Percentiles rank a stretch among this genome's conserved stretches.
phyloP scores from a whole-genome alignment of 1,284 basidiomycete genomes.

The Farysia itapuensis region DNA sequence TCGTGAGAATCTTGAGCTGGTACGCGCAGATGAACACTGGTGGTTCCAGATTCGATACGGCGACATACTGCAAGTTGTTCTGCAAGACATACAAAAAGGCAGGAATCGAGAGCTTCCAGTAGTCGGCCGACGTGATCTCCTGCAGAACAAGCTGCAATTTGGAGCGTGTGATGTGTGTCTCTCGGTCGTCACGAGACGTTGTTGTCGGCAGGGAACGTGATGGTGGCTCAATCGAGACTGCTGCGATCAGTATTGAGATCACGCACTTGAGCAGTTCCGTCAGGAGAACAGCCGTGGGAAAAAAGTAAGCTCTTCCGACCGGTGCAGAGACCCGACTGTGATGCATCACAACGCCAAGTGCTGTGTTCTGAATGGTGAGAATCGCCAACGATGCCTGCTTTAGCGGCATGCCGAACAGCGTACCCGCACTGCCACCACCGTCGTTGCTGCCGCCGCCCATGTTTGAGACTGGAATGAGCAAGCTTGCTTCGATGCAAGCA shows the following conservation, averaged over 20 bases:
- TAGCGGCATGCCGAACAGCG: conserved; percentile 19
- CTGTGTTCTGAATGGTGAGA: conserved; percentile 81
- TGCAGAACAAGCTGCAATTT: conserved; percentile 40
- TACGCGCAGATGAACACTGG: conserved; percentile 80
- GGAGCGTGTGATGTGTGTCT: conserved; percentile 8
- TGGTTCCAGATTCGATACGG: conserved; percentile 86
- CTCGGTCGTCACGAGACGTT: conserved; percentile 2
- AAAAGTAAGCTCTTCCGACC: conserved; percentile 74
- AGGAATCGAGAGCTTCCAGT: conserved; percentile 95
- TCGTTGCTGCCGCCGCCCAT: background rate
- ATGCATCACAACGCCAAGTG: conserved; percentile 52
- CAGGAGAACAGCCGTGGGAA: conserved; percentile 85
- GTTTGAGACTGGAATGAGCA: too few relatives aligned
- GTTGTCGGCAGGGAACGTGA: conserved; percentile 18
- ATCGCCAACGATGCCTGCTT: conserved; percentile 72
- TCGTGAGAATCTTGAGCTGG: conserved; percentile 79
- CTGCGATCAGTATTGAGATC: conserved; percentile 75
- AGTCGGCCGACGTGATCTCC: conserved; percentile 69
- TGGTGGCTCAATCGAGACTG: conserved; percentile 47
- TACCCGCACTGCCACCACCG: background rate
- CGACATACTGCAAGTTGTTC: conserved; percentile 94
- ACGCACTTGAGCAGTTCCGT: conserved; percentile 88
- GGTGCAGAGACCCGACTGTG: conserved; percentile 76
- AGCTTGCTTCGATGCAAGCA: too few relatives aligned
- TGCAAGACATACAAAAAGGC: conserved; percentile 85